Base-by-base conservation (phyloP, 2,329 filamentous ascomycete species). In the Arachnomyces sp. region DNA sequence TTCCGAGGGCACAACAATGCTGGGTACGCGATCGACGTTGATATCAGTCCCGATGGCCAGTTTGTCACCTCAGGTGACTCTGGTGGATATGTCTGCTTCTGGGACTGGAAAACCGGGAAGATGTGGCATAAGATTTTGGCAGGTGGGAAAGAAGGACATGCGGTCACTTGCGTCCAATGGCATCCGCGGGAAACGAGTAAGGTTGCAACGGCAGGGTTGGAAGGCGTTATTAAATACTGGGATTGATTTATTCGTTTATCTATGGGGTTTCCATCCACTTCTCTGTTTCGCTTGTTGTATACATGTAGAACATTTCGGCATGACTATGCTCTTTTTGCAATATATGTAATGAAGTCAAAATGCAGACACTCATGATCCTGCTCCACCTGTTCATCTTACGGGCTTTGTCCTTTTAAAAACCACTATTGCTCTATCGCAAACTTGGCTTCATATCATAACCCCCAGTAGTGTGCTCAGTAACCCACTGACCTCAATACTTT, bases 61-160 rank as follows among this genome's bases (percentile, higher is more conserved):
- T 94, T 95, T 61, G 72, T 98, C 40, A 83, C 80, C 14, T 85
- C 78, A 13, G 92, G 92, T 46, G 92, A 98, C 62, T 86, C 80
- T 38, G 87, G 78, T 12, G 92, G 93, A 28, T 95, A 78, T 55
- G 80, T 95, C 35, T 94, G 86, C 65, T 95, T 96, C 68, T 98
- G 89, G 87, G 92, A 96, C 65, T 98, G 89, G 86, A 98, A 98
- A 77, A 95, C 88, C 30, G 94, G 90, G 63, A 96, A 95, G 69
- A 90, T 98, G 88, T 95, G 87, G 66, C 87, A 95, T 67, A 96
- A 96, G 74, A 79, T 98, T 49, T 78, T 84, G 65, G 89, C 87
- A 2, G 66, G 66, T 29, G 67, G 67, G 4, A 69, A 69, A 16
- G 80, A 86, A 44, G 88, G 87, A 40, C 78, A 83, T 39, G 80